Evolutionary conservation across 2,329 filamentous ascomycete species (phyloP), one percentile per base, ranked within the genome.

Genomic region (Trichoderma brevicompactum): DNA sequence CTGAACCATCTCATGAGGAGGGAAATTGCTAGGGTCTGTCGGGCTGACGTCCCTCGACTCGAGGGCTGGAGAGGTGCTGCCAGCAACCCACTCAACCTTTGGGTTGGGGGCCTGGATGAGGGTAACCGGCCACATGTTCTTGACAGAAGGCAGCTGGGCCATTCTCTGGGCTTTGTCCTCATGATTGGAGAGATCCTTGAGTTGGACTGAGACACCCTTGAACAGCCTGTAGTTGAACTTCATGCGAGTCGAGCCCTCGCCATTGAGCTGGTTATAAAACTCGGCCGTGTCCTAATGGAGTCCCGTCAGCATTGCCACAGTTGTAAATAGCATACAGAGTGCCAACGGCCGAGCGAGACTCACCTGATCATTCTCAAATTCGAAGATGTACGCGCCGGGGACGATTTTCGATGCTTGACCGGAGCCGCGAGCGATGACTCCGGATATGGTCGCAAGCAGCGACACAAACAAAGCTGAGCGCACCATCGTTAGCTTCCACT

Each of bases 1-100:
- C 73, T 86, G 83, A 2, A 83, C 85, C 82, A 85, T 85, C 65
- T 82, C 69, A 58, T 87, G 84, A 0, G 83, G 79, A 23, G 65
- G 56, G 5, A 64, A 64, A 36, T 41, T 50, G 41, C 41, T 48
- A 5, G 52, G 19, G 8, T 64, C 61, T 7, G 46, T 38, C 23
- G 52, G 46, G 19, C 43, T 38, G n/a, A 46, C 48, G 19, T 52
- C 59, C 43, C 65, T 44, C 3, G 49, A 49, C 32, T 54, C 10
- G 3, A 66, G 12, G 28, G 50, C 17, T 7, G 59, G 36, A 48
- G 32, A 40, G 9, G 5, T 38, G 52, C n/a, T 38, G 23, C 44
- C 66, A 38, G 80, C 80, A 28, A 78, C 75, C 78, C 80, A 80
- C 65, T 81, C 74, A 41, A 84, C 70, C 53, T 79, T 76, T 68